Conservation (phyloP, 139 green algal genomes). For the Volvox africanus region DNA sequence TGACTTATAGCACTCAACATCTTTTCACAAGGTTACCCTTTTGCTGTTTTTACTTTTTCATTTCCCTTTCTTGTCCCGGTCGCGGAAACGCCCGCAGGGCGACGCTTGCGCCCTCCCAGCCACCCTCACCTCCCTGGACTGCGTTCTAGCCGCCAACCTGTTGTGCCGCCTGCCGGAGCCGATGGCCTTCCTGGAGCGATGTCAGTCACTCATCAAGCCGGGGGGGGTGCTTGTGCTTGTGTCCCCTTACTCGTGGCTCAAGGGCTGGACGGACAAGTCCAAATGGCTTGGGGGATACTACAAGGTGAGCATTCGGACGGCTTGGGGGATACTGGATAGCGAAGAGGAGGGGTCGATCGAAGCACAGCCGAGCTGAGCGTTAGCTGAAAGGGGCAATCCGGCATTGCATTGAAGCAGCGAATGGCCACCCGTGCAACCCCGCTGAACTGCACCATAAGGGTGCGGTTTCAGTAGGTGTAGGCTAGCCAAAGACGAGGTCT, state of each 20-base stretch:
- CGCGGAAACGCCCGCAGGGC: conserved; percentile 58
- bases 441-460: too few relatives aligned
- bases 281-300: conserved; percentile 62
- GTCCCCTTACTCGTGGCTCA: conserved; percentile 82
- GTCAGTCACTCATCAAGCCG: conserved; percentile 64
- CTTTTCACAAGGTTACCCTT: neutral
- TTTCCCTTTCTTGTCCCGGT: too few relatives aligned
- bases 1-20: too few relatives aligned
- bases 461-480: too few relatives aligned
- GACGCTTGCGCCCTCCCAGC: conserved; percentile 70
- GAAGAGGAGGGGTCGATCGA: too few relatives aligned
- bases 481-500: too few relatives aligned
- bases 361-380: too few relatives aligned
- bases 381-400: too few relatives aligned
- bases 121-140: conserved; percentile 69
- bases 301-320: neutral
- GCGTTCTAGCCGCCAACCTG: conserved; percentile 84
- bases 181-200: conserved; percentile 64
- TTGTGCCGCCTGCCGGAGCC: conserved; percentile 85
- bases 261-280: conserved; percentile 69
- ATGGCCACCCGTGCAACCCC: too few relatives aligned
- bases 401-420: too few relatives aligned
- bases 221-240: conserved; percentile 79
- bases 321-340: neutral
- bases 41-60: neutral